Base-by-base conservation (phyloP, 257 asterid genomes). In the Dorcoceras hygrometricum region DNA sequence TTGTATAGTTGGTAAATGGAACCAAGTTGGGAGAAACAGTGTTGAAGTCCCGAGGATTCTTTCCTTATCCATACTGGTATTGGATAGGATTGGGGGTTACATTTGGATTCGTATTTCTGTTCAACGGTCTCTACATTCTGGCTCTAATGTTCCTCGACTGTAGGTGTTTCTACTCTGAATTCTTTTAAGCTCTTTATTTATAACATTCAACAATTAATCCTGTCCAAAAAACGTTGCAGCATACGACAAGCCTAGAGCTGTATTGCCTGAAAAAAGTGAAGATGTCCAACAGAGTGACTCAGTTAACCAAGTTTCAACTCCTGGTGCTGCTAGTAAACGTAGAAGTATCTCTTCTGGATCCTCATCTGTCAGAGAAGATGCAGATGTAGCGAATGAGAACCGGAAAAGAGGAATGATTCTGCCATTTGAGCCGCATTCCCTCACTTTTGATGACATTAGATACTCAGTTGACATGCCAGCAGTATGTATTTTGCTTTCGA, bases 381-480 rank as follows among this genome's bases (percentile, higher is more conserved):
- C 77, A 68, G 69, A 23, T 11, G 86, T 68, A 65, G 72, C 68
- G 4, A 32, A 43, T 24, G 77, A 77, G 63, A 81, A 61, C 22
- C 34, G 23, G 61, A 70, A 80, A 70, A 84, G 59, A 57, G 97
- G 96, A 77, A 83, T 90, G 96, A 78, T 88, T 71, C 97, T 93
- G 77, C 98, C 97, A 28, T 93, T 88, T 58, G 97, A 86, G 69
- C 97, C 97, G 0, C 93, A 92, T 74, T 87, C 89, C 22, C 76
- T 92, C 65, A 86, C 97, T 16, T 92, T 92, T 28, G 89, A 92
- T 9, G 79, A 87, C 3, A 39, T 92, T 23, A 68, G 62, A 58
- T 92, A 92, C 69, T 87, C 97, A 1, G 98, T 92, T 4, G 91
- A 87, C 81, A 92, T 92, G 98, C 98, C 97, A 64, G 67, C 70